Evolutionary conservation across 306 rosid species (phyloP).

Genomic region (Cucumis hystrix): DNA sequence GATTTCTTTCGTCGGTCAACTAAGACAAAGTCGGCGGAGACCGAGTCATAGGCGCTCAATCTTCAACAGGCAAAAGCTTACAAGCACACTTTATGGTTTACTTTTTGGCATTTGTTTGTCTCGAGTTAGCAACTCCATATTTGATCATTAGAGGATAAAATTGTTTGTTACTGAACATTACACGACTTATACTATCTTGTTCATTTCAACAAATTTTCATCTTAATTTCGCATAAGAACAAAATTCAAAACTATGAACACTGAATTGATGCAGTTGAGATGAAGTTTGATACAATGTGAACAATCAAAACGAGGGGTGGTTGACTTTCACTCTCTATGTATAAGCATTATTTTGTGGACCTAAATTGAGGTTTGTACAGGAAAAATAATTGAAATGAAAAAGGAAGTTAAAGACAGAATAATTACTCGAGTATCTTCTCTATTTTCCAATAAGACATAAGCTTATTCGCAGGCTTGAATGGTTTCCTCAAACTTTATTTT

Average conservation of each 20-base stretch:
- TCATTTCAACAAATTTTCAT: not conserved
- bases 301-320: not conserved
- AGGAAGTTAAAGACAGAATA: not conserved
- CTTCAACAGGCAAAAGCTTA: not conserved
- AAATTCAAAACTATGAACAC: not conserved
- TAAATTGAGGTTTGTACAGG: not conserved
- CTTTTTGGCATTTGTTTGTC: not conserved
- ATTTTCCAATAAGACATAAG: not conserved
- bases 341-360: not conserved
- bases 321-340: not conserved
- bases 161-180: constrained; percentile 1
- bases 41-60: constrained; percentile 20
- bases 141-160: not conserved
- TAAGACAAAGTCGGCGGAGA: constrained; percentile 12
- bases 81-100: not conserved
- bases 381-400: not conserved
- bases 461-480: not conserved
- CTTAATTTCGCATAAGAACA: not conserved
- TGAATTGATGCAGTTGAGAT: not conserved
- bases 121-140: not conserved
- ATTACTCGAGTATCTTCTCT: not conserved
- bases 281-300: not conserved
- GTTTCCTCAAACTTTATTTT: constrained; percentile 12
- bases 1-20: constrained; percentile 37
- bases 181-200: too few species aligned